A percentile compares a stretch with the other conserved stretches of the same genome.
These are phyloP conservation scores for Pythium dissotocum DNA, from an alignment of 352 stramenopile genomes.

Conservation along the genomic window DNA sequence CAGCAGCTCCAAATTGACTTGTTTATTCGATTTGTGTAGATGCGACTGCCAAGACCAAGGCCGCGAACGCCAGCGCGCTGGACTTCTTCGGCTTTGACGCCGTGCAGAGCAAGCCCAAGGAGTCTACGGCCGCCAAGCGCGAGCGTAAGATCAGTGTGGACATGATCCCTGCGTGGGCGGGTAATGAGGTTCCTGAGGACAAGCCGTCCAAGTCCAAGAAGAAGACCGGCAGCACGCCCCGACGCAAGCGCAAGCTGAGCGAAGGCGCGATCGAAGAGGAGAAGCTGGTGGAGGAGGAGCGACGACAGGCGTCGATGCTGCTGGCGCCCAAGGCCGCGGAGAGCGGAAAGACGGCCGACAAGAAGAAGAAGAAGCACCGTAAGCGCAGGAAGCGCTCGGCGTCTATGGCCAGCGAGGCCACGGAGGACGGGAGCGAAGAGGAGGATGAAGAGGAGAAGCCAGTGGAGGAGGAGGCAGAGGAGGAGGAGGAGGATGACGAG, in stretches of 20 bases:
- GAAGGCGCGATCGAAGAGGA: conserved; percentile 78
- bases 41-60: conserved; percentile 26
- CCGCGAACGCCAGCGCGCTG: conserved; percentile 45
- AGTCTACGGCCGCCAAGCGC: conserved; percentile 24
- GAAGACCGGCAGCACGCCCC: conserved; percentile 63
- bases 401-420: conserved; percentile 24
- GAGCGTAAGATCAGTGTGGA: conserved; percentile 71
- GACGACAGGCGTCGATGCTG: conserved; percentile 63
- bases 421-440: conserved; percentile 28
- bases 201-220: conserved; percentile 38
- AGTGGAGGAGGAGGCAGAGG: conserved; percentile 20
- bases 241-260: conserved; percentile 83
- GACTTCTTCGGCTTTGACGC: conserved; percentile 84
- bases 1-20: conserved; percentile 11
- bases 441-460: conserved; percentile 26
- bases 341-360: conserved; percentile 26
- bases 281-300: conserved; percentile 63
- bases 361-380: conserved; percentile 37
- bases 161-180: conserved; percentile 64
- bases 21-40: conserved; percentile 9
- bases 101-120: conserved; percentile 4
- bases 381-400: conserved; percentile 33
- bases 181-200: conserved; percentile 30
- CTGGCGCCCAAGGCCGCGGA: conserved; percentile 46
- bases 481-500: conserved; percentile 30